Base-by-base conservation (phyloP, 805 yeast species). In the Zygosaccharomyces bisporus region DNA sequence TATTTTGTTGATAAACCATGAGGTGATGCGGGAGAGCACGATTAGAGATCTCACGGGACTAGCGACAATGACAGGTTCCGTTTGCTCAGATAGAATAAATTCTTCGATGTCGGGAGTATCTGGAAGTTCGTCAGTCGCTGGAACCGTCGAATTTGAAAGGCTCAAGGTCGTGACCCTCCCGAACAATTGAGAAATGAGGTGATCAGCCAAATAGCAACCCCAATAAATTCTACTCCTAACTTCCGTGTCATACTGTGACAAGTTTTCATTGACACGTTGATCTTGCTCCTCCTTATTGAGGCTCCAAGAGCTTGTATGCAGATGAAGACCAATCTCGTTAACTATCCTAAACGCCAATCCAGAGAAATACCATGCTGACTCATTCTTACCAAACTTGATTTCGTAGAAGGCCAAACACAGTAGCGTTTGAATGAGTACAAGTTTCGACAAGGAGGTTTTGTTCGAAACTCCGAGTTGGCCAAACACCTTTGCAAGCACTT, bases 321-420 rank as follows among this genome's bases (percentile, higher is more conserved):
- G 63, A 53, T 77, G 80, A 54, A 76, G 75, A 0, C 81, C 81
- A 19, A 77, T 56, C 55, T 76, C 77, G 47, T 69, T 74, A 1
- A 81, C 82, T 73, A 77, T 75, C 40, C 81, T 58, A 56, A 76
- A 69, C 8, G 79, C 81, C 44, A 69, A 68, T 1, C 81, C 82
- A 6, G 73, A 66, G 19, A 75, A 64, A 72, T 75, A 70, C 83
- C 81, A 77, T 8, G 80, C 79, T 30, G 73, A 64, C 7, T 76
- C 70, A 50, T 74, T 75, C 32, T 69, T 58, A 1, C 80, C 80
- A 46, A 68, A 68, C 50, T 76, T 74, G 21, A 77, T 72, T 50
- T 76, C 80, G 54, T 75, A 76, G 42, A 75, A 69, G 4, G 80
- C 77, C 12, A 77, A 59, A 6, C 76, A 57, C 10, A 76, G 58